A percentile compares a stretch with the other conserved stretches of the same genome.
Evolutionary conservation across 2,329 filamentous ascomycete species (phyloP).

Genomic region (Cladosporium halotolerans): DNA sequence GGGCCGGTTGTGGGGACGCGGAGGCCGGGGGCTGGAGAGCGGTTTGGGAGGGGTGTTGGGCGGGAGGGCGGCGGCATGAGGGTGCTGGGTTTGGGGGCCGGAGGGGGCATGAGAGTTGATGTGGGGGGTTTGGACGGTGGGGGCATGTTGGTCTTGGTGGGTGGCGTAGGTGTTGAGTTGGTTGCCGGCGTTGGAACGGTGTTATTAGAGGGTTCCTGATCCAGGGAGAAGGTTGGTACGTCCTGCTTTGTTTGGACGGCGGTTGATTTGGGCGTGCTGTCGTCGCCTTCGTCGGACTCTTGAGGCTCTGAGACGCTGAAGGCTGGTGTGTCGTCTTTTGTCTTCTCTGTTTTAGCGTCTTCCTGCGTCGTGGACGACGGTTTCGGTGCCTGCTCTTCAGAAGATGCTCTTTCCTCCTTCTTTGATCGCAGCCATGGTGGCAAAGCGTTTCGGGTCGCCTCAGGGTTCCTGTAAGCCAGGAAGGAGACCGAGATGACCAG

Average conservation of each 20-base stretch:
- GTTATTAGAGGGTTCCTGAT: slow-evolving; percentile 22
- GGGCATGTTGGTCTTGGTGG: slow-evolving; percentile 21
- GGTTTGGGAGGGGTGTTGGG: slow-evolving; percentile 16
- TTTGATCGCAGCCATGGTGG: slow-evolving; percentile 21
- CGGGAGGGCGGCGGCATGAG: slow-evolving; percentile 22
- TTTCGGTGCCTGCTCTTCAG: background rate
- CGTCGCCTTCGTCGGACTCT: slow-evolving; percentile 12
- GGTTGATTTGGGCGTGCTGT: slow-evolving; percentile 22
- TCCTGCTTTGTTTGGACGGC: background rate
- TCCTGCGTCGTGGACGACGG: background rate
- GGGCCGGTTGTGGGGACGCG: slow-evolving; percentile 43
- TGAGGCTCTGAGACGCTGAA: background rate
- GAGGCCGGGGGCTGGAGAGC: slow-evolving; percentile 32
- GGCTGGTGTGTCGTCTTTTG: background rate
- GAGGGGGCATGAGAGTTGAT: slow-evolving; percentile 11
- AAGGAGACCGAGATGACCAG: slow-evolving; percentile 36
- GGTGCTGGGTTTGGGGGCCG: slow-evolving; percentile 17
- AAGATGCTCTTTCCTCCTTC: too few species aligned
- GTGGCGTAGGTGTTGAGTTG: background rate
- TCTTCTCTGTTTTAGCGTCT: background rate
- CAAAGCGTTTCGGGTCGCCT: slow-evolving; percentile 29
- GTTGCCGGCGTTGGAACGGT: slow-evolving; percentile 11
- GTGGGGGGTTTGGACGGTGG: slow-evolving; percentile 26
- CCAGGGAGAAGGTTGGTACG: slow-evolving; percentile 22
- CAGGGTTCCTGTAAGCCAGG: slow-evolving; percentile 36